Evolutionary conservation across 495 filamentous ascomycete species (phyloP), one percentile per base, ranked within the genome.

Genomic region (Neurospora intermedia): DNA sequence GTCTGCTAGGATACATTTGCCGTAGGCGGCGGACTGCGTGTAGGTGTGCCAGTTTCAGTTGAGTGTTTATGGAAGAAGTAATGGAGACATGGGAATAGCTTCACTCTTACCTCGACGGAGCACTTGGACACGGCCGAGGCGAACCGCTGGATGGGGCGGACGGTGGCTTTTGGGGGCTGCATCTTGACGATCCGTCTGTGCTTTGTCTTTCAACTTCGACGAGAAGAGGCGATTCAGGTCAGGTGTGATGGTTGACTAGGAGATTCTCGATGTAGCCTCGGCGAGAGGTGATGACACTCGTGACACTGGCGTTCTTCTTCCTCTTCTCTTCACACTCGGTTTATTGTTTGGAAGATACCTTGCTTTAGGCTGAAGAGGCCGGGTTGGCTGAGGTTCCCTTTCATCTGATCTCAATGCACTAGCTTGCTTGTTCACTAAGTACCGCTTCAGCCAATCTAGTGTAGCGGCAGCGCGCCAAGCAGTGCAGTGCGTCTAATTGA

Each of bases 1-100:
- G 79, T 99, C 95, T 10, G 88, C 88, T 43, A 96, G 85, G 73
- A 99, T 89, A 80, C 96, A 99, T 86, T 94, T 94, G 70, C 96
- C 96, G 77, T 98, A 99, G 39, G 39, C 39, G 39, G 39, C 39
- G 39, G 39, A 39, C 39, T 39, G 39, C 39, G 39, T 39, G 39
- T 31, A 2, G 27, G 2, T 39, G 39, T 39, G 39, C 7, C 39
- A 39, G 39, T 38, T 6, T 38, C 35, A 38, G 35, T 38, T 38
- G 35, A 38, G 35, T 38, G 35, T 38, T 38, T 38, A 38, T 5
- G 35, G 35, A 38, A 38, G 4, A 38, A 38, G n/a, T n/a, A n/a
- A n/a, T n/a, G n/a, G 35, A 39, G 39, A 39, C 39, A 39, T 39
- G 39, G 39, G 39, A 46, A 41, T 73, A 35, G 54, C 13, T 43